These are phyloP conservation scores for Betula pendula DNA, from an alignment of 306 rosid species.

Conservation along the genomic window DNA sequence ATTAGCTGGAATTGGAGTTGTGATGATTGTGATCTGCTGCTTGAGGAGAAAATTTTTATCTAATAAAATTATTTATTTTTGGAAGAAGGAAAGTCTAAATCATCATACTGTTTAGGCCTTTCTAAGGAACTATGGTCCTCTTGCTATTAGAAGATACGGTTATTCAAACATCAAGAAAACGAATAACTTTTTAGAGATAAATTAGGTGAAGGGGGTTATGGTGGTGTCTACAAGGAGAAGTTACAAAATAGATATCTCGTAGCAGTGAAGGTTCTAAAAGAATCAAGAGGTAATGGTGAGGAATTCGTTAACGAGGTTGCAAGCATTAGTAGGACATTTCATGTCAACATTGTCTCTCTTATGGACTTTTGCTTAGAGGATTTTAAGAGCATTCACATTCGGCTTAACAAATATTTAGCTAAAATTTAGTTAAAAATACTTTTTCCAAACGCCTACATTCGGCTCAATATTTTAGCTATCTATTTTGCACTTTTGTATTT, in stretches of 20 bases:
- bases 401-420: too few species aligned
- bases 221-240: conserved; percentile 37
- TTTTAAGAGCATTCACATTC: too few species aligned
- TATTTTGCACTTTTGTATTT: too few species aligned
- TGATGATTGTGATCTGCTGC: background rate
- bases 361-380: too few species aligned
- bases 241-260: conserved; percentile 19
- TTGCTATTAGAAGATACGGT: conserved; percentile 13
- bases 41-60: background rate
- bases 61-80: background rate
- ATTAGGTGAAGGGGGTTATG: conserved; percentile 47
- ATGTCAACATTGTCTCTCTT: too few species aligned
- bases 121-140: background rate
- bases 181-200: conserved; percentile 24
- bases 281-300: too few species aligned
- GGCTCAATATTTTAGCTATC: too few species aligned
- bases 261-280: conserved; percentile 41
- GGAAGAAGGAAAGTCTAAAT: background rate
- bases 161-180: conserved; percentile 14
- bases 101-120: background rate
- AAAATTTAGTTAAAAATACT: too few species aligned
- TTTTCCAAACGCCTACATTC: too few species aligned
- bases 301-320: too few species aligned
- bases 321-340: too few species aligned
- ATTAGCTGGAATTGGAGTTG: too few species aligned